These are phyloP conservation scores for Leccinum proximum DNA, from an alignment of 1,284 basidiomycete species.

Conservation along the genomic window DNA sequence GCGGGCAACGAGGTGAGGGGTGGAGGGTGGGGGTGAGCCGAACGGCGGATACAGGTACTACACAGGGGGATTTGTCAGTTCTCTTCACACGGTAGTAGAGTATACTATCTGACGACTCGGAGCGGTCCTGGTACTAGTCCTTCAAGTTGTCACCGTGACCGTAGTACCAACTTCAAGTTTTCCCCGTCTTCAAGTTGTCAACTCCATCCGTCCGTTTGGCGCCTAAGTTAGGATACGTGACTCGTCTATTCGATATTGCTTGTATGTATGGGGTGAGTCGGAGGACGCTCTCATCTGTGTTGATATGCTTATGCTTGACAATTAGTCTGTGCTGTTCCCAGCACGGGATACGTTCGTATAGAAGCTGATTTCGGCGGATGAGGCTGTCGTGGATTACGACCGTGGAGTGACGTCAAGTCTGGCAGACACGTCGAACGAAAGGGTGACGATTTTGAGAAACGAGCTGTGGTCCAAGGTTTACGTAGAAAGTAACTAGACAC, in stretches of 20 bases:
- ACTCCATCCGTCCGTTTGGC: slow-evolving; percentile 58
- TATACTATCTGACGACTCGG: slow-evolving; percentile 26
- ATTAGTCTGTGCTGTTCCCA: slow-evolving; percentile 51
- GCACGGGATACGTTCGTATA: slow-evolving; percentile 57
- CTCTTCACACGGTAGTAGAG: neutral
- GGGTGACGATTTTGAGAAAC: slow-evolving; percentile 11
- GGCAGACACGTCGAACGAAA: neutral
- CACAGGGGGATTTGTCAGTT: slow-evolving; percentile 57
- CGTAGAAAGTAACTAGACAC: neutral
- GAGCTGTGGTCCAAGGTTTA: neutral
- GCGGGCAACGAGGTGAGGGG: too few relatives aligned
- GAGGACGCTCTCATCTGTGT: neutral
- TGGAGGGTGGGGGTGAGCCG: slow-evolving; percentile 17
- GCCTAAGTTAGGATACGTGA: slow-evolving; percentile 43
- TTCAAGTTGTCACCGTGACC: slow-evolving; percentile 34
- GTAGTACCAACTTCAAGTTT: slow-evolving; percentile 29
- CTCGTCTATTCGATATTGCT: slow-evolving; percentile 60
- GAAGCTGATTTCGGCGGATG: slow-evolving; percentile 36
- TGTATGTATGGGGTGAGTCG: slow-evolving; percentile 69
- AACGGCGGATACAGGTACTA: slow-evolving; percentile 61
- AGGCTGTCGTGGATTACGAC: slow-evolving; percentile 7
- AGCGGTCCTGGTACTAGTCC: slow-evolving; percentile 53
- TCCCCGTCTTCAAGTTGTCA: slow-evolving; percentile 55
- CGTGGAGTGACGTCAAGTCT: slow-evolving; percentile 2
- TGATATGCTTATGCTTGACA: slow-evolving; percentile 24